A percentile compares a stretch with the other conserved stretches of the same genome.
phyloP scores from a whole-genome alignment of 805 yeast genomes.

The Saccharomyces paradoxus region DNA sequence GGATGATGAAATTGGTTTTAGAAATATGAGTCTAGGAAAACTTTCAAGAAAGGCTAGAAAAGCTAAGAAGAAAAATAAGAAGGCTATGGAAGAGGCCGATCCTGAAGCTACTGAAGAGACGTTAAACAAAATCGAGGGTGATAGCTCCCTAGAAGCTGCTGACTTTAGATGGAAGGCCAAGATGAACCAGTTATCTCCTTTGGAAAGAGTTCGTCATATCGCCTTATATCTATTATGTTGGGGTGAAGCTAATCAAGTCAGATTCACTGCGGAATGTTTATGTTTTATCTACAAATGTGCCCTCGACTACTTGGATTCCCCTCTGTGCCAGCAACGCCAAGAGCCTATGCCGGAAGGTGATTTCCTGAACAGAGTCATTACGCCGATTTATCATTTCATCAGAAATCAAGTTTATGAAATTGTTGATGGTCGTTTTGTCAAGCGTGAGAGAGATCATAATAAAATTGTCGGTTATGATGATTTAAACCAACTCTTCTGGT shows the following conservation, averaged over 20 bases:
- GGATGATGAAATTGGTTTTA: conserved; percentile 77
- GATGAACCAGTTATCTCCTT: conserved; percentile 64
- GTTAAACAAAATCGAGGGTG: conserved; percentile 65
- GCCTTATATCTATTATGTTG: conserved; percentile 68
- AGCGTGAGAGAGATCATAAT: conserved; percentile 81
- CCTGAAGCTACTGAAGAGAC: conserved; percentile 54
- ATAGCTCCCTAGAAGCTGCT: conserved; percentile 78
- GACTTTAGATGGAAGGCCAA: conserved; percentile 74
- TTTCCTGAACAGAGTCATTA: conserved; percentile 81
- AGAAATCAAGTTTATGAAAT: conserved; percentile 79
- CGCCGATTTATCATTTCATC: conserved; percentile 77
- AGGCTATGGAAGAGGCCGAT: conserved; percentile 59
- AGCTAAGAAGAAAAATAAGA: conserved; percentile 71
- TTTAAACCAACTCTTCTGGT: conserved; percentile 98
- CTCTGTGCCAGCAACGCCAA: conserved; percentile 80
- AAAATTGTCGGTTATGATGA: conserved; percentile 89
- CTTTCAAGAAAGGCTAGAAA: conserved; percentile 71
- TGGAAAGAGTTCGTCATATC: conserved; percentile 72
- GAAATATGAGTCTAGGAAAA: conserved; percentile 73
- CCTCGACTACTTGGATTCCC: conserved; percentile 77
- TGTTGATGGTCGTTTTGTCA: conserved; percentile 71
- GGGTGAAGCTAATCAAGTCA: conserved; percentile 92
- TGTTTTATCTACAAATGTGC: conserved; percentile 96
- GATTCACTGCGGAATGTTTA: conserved; percentile 83
- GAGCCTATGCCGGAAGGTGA: conserved; percentile 85